A percentile compares a stretch with the other conserved stretches of the same genome.
Evolutionary conservation across 306 rosid species (phyloP).

Genomic region (Vigna angularis): DNA sequence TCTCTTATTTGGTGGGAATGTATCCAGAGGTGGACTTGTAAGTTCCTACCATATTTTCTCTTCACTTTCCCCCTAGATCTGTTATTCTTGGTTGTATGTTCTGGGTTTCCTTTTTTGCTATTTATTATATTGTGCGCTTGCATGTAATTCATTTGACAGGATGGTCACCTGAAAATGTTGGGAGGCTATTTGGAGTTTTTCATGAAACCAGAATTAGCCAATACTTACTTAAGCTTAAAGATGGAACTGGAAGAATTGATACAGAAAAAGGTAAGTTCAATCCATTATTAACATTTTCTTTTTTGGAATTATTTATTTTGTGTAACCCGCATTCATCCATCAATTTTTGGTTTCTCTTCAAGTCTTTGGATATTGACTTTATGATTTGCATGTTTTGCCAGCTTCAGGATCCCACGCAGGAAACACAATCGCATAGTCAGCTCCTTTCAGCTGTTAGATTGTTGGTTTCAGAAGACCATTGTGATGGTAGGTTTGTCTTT

Average conservation of each 20-base stretch:
- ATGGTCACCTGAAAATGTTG: constrained; percentile 95
- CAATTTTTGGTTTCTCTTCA: constrained; percentile 28
- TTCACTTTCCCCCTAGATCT: constrained; percentile 21
- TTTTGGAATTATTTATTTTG: constrained; percentile 6
- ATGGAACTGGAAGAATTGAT: constrained; percentile 77
- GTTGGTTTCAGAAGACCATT: constrained; percentile 85
- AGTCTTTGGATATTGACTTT: constrained; percentile 40
- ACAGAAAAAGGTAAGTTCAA: constrained; percentile 71
- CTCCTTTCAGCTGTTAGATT: constrained; percentile 81
- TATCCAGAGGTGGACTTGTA: constrained; percentile 80
- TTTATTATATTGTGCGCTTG: constrained; percentile 14
- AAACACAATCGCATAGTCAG: constrained; percentile 58
- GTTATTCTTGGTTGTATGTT: constrained; percentile 39
- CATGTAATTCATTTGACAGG: constrained; percentile 60
- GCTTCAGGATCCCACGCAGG: constrained; percentile 83
- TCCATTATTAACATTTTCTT: constrained; percentile 20
- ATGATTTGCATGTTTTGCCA: constrained; percentile 52
- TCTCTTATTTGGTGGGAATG: constrained; percentile 88
- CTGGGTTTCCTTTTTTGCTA: constrained; percentile 26
- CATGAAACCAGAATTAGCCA: constrained; percentile 85
- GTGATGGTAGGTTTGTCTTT: constrained; percentile 82
- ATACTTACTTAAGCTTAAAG: constrained; percentile 72
- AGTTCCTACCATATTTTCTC: constrained; percentile 46
- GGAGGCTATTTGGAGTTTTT: constrained; percentile 94
- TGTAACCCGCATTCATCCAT: constrained; percentile 13